A percentile compares a stretch with the other conserved stretches of the same genome.
Evolutionary conservation across 2,329 filamentous ascomycete species (phyloP).

Genomic region (Neopestalotiopsis sp.): DNA sequence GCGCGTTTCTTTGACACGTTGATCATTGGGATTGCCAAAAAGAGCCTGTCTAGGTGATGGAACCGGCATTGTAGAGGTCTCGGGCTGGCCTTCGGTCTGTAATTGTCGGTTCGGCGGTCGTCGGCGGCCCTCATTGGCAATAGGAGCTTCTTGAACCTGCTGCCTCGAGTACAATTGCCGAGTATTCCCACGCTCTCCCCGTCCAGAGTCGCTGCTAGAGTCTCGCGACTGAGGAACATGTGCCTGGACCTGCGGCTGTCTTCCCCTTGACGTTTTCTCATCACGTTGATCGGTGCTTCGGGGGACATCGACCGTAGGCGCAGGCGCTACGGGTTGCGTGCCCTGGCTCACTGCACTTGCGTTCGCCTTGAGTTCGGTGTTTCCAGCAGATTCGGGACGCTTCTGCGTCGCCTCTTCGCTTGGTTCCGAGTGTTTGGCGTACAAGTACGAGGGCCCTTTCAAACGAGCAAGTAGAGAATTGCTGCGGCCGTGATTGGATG

Average conservation of each 20-base stretch:
- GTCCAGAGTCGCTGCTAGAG: conserved; percentile 18
- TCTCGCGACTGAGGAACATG: conserved; percentile 9
- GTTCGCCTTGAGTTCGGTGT: conserved; percentile 13
- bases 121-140: conserved; percentile 18
- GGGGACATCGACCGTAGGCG: not conserved
- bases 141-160: not conserved
- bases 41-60: not conserved
- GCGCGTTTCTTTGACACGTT: not conserved
- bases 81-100: conserved; percentile 4
- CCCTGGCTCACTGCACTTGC: not conserved
- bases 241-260: conserved; percentile 1
- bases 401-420: conserved; percentile 23
- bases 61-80: not conserved
- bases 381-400: conserved; percentile 25
- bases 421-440: conserved; percentile 26
- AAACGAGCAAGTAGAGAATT: conserved; percentile 37
- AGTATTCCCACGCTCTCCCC: not conserved
- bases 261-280: conserved; percentile 3
- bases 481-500: conserved; percentile 33
- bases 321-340: not conserved
- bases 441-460: conserved; percentile 38
- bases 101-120: conserved; percentile 6
- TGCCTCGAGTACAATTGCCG: not conserved
- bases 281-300: not conserved
- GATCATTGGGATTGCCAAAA: no score